Percentiles rank a stretch among this genome's conserved stretches.
Conservation (phyloP, 2,329 filamentous ascomycete genomes). For the Phaeosphaeriaceae sp. region DNA sequence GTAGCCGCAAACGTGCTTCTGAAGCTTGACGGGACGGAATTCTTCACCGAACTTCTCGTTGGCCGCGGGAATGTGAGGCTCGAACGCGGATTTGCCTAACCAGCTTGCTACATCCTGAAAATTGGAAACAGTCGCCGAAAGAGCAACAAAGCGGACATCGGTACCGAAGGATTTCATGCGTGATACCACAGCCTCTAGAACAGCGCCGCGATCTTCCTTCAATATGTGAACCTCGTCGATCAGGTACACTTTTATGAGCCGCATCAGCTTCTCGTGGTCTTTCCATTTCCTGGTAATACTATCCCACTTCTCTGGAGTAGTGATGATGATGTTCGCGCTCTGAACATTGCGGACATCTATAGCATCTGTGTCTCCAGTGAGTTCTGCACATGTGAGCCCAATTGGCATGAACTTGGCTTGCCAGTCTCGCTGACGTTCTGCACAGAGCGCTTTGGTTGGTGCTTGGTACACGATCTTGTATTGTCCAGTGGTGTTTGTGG, state of each 20-base stretch:
- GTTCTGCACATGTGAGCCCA: constrained; percentile 73
- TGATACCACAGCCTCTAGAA: constrained; percentile 82
- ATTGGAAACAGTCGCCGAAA: constrained; percentile 86
- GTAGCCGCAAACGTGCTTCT: constrained; percentile 80
- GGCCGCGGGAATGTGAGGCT: constrained; percentile 68
- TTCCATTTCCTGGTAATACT: constrained; percentile 88
- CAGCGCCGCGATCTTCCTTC: constrained; percentile 79
- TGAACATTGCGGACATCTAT: constrained; percentile 72
- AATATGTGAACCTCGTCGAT: constrained; percentile 90
- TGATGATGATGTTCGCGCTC: constrained; percentile 80
- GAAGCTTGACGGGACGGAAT: constrained; percentile 77
- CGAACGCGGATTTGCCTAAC: constrained; percentile 72
- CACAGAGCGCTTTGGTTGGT: constrained; percentile 82
- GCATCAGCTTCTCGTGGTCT: constrained; percentile 76
- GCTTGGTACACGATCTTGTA: constrained; percentile 88
- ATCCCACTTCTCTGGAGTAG: constrained; percentile 92
- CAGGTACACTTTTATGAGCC: constrained; percentile 78
- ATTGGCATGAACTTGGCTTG: constrained; percentile 73
- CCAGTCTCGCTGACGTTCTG: constrained; percentile 80
- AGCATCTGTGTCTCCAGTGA: constrained; percentile 81
- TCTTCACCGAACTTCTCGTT: constrained; percentile 78
- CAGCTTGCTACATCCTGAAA: constrained; percentile 80
- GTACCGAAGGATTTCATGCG: constrained; percentile 84
- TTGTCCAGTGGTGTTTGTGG: constrained; percentile 61
- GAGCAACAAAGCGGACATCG: constrained; percentile 77